These are phyloP conservation scores for Pistacia integerrima DNA, from an alignment of 345 rosid genomes.

Conservation along the genomic window DNA sequence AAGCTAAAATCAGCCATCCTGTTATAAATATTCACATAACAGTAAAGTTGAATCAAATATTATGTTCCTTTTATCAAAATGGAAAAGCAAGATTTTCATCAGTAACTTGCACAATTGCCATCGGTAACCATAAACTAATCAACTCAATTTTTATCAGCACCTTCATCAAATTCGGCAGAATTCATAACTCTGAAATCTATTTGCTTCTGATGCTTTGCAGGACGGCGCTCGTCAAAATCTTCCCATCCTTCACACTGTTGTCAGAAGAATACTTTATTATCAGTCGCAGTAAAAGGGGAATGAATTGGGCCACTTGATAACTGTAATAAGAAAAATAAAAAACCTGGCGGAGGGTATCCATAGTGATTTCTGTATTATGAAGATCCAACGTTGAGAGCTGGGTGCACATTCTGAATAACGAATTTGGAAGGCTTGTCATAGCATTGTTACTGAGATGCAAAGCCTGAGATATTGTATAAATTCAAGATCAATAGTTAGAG, in stretches of 20 bases:
- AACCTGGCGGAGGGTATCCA: constrained; percentile 78
- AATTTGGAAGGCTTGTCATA: constrained; percentile 56
- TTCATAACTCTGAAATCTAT: constrained; percentile 75
- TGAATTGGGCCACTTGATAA: neutral
- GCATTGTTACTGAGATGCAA: constrained; percentile 72
- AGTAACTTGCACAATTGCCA: neutral
- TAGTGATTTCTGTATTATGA: constrained; percentile 84
- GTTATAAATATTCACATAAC: too few species aligned
- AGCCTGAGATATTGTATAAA: constrained; percentile 39
- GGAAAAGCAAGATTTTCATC: neutral
- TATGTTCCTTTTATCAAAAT: neutral
- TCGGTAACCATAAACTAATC: neutral
- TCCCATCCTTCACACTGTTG: constrained; percentile 79
- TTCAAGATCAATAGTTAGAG: neutral
- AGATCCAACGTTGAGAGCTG: constrained; percentile 81
- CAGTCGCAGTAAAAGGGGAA: neutral
- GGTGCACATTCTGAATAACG: constrained; percentile 61
- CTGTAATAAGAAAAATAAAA: constrained; percentile 14
- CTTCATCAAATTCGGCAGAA: constrained; percentile 80
- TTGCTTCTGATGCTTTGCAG: constrained; percentile 84
- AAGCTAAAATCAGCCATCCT: too few species aligned
- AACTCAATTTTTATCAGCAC: constrained; percentile 82
- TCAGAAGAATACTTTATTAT: neutral
- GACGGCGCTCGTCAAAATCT: constrained; percentile 68
- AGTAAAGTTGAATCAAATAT: neutral